These are phyloP conservation scores for Niebla homalea DNA, from an alignment of 495 filamentous ascomycete species.

Conservation along the genomic window DNA sequence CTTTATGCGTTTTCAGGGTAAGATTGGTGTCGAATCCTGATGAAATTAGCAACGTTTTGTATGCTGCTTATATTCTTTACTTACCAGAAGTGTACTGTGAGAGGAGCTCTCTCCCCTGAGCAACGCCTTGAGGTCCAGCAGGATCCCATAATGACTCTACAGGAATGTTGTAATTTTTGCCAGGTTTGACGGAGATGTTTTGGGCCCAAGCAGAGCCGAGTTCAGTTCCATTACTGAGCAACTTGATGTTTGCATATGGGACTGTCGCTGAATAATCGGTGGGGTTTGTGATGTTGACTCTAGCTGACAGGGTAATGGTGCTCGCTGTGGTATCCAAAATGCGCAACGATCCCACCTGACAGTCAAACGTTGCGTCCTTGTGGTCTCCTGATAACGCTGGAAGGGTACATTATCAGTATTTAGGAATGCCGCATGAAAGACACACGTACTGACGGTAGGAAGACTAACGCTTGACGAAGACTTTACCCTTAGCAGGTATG, in stretches of 20 bases:
- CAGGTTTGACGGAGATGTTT: conserved; percentile 46
- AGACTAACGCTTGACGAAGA: conserved; percentile 77
- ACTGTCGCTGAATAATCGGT: conserved; percentile 68
- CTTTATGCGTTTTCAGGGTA: conserved; percentile 51
- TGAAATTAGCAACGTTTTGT: background rate
- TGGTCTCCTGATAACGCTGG: conserved; percentile 30
- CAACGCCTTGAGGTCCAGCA: conserved; percentile 39
- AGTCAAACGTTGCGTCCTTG: conserved; percentile 33
- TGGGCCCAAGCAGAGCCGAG: conserved; percentile 59
- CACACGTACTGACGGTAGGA: conserved; percentile 14
- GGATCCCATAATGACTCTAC: conserved; percentile 70
- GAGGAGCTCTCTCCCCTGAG: conserved; percentile 55
- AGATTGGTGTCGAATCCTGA: conserved; percentile 65
- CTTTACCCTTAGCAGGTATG: conserved; percentile 72
- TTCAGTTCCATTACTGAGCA: conserved; percentile 58
- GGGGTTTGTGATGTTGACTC: conserved; percentile 76
- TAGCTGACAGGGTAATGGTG: conserved; percentile 53
- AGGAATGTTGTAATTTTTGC: conserved; percentile 56
- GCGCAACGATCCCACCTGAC: conserved; percentile 48
- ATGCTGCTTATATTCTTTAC: background rate
- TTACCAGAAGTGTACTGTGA: conserved; percentile 78
- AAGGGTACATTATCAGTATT: conserved; percentile 22
- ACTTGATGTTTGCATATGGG: conserved; percentile 62
- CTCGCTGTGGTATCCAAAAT: conserved; percentile 55
- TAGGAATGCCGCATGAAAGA: conserved; percentile 3